Evolutionary conservation across 441 rosid genomes (phyloP).

Genomic region (Adansonia rubrostipa): DNA sequence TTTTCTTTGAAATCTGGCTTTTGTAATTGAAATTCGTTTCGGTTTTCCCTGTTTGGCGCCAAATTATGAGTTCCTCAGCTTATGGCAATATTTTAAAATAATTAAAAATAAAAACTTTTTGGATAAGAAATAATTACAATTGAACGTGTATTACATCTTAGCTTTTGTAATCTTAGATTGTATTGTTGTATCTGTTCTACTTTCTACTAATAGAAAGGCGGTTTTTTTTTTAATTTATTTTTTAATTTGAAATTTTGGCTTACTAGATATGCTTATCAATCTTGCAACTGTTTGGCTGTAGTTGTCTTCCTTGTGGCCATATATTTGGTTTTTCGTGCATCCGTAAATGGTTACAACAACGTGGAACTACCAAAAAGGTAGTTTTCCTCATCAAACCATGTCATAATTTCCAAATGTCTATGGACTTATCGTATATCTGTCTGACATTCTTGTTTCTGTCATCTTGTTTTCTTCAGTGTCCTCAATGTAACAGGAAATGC

Average conservation of each 20-base stretch:
- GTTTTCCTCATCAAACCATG: constrained; percentile 27
- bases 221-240: too few species aligned
- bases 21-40: not conserved
- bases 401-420: not conserved
- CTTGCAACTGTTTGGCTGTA: constrained; percentile 32
- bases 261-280: constrained; percentile 5
- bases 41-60: not conserved
- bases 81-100: not conserved
- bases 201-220: not conserved
- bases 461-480: constrained; percentile 56
- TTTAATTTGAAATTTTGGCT: not conserved
- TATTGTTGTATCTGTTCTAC: not conserved
- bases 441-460: not conserved
- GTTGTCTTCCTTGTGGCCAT: constrained; percentile 96
- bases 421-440: not conserved
- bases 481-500: constrained; percentile 73
- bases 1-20: not conserved
- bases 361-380: constrained; percentile 62
- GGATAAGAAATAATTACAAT: not conserved
- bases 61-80: not conserved
- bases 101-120: not conserved
- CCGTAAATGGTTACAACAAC: constrained; percentile 68
- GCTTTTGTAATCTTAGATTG: not conserved
- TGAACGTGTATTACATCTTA: not conserved
- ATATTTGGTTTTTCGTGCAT: constrained; percentile 83